These are phyloP conservation scores for Fusarium sp. DNA, from an alignment of 2,329 filamentous ascomycete genomes.

Conservation along the genomic window DNA sequence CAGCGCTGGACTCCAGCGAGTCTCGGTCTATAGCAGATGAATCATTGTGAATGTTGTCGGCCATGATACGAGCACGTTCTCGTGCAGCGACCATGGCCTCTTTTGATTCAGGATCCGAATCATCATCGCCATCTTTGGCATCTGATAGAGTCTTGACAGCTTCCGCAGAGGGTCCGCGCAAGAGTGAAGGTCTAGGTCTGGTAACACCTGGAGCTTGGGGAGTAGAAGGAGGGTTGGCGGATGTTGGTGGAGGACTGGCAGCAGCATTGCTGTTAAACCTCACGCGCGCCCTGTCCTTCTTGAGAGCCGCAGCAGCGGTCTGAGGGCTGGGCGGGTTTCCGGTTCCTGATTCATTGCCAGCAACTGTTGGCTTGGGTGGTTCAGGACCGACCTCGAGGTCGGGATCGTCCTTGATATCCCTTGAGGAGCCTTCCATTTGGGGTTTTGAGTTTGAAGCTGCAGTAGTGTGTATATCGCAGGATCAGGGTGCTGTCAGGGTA, in stretches of 20 bases:
- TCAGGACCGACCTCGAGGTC: conserved; percentile 36
- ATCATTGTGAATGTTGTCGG: conserved; percentile 53
- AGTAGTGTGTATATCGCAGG: not conserved
- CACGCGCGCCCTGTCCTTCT: conserved; percentile 59
- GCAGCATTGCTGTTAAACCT: conserved; percentile 61
- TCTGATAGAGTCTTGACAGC: conserved; percentile 48
- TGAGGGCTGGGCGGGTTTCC: conserved; percentile 26
- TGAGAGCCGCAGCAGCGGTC: conserved; percentile 34
- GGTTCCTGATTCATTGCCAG: conserved; percentile 13
- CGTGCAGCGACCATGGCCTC: conserved; percentile 53
- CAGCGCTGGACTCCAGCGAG: conserved; percentile 53
- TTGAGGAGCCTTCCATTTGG: conserved; percentile 38
- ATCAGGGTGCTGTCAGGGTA: conserved; percentile 3
- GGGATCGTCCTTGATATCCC: conserved; percentile 37
- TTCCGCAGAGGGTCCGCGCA: conserved; percentile 56
- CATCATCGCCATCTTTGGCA: conserved; percentile 38
- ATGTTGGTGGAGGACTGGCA: conserved; percentile 41
- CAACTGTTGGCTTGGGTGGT: conserved; percentile 2
- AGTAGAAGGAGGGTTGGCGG: conserved; percentile 25
- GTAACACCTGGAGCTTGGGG: conserved; percentile 25
- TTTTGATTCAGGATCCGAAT: conserved; percentile 49
- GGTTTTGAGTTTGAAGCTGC: conserved; percentile 3
- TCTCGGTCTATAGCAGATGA: conserved; percentile 50
- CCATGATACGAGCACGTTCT: conserved; percentile 56
- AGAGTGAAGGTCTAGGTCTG: conserved; percentile 55